Percentiles rank a stretch among this genome's conserved stretches.
phyloP scores from a whole-genome alignment of 2,329 filamentous ascomycete species.

The Beauveria brongniartii region DNA sequence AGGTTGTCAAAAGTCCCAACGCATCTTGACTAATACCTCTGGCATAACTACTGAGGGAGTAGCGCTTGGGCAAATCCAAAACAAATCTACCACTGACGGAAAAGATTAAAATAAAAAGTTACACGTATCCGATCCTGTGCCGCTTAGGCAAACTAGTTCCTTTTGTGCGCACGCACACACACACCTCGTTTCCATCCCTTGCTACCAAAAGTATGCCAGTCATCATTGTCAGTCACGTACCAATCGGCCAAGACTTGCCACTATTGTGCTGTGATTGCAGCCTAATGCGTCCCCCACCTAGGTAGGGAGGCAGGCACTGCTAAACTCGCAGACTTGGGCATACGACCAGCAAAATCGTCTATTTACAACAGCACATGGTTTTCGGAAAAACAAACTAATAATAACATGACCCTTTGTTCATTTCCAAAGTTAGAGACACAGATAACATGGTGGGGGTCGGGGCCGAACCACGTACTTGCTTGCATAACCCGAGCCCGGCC shows the following conservation, averaged over 20 bases:
- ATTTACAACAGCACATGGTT: not conserved
- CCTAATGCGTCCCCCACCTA: not conserved
- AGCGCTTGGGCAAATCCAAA: constrained; percentile 2
- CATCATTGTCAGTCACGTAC: not conserved
- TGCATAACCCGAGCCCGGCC: not conserved
- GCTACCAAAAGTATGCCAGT: not conserved
- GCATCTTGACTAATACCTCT: not conserved
- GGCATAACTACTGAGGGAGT: not conserved
- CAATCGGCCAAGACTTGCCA: not conserved
- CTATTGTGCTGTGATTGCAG: not conserved
- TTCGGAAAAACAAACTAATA: not conserved
- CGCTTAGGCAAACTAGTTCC: not conserved
- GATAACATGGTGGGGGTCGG: not conserved
- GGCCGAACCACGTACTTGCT: not conserved
- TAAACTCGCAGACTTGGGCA: not conserved
- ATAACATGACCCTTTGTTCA: not conserved
- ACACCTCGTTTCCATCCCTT: constrained; percentile 4
- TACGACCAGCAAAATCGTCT: not conserved
- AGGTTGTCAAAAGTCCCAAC: not conserved
- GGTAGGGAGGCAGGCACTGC: not conserved
- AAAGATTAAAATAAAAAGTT: not conserved
- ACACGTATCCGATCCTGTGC: not conserved
- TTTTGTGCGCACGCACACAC: not conserved
- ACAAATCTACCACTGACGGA: not conserved
- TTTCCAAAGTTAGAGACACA: not conserved